Base-by-base conservation (phyloP, 805 yeast species). In the Clavispora santaluciae region DNA sequence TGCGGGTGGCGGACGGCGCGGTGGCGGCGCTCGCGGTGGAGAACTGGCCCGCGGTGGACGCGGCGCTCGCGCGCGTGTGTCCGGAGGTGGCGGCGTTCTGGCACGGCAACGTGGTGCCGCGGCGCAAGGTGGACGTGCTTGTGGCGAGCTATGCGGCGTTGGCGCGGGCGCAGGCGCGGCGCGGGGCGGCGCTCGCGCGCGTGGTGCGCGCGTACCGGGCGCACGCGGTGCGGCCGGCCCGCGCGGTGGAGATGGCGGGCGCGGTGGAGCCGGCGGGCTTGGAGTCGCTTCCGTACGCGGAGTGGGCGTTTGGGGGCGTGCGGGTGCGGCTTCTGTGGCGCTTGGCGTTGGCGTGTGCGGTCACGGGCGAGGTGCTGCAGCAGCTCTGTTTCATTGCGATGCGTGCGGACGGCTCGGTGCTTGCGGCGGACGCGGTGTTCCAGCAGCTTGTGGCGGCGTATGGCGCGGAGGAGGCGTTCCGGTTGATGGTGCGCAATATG, bases 91-190 rank as follows among this genome's bases (percentile, higher is more conserved):
- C 48, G 12, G 35, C 39, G 16, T 51, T 47, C 3, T 33, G 67
- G n/a, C 24, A 29, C 3, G 35, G 38, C 5, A 53, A 59, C 40
- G 66, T 62, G 42, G 29, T 61, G 11, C 62, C 57, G 5, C 44
- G 50, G 22, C 30, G 39, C 15, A 61, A 63, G 37, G 44, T 68
- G 23, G 60, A 60, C 41, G 48, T 57, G 37, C 39, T 66, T 1
- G 49, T 68, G 50, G 61, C 53, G 44, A 56, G 65, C 7, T 53
- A 64, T 35, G 59, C 63, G 36, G 55, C 66, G 4, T 47, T 68
- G n/a, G 53, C 72, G 1, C 45, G 38, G 4, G 36, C 55, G 13
- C 46, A 59, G 15, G 55, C 55, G 36, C 35, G 43, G 21, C 45
- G 69, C 24, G 50, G 60, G 1, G 44, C 55, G 3, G 39, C 48